These are phyloP conservation scores for Aspergillus kassunensis DNA, from an alignment of 495 filamentous ascomycete genomes.

Conservation along the genomic window DNA sequence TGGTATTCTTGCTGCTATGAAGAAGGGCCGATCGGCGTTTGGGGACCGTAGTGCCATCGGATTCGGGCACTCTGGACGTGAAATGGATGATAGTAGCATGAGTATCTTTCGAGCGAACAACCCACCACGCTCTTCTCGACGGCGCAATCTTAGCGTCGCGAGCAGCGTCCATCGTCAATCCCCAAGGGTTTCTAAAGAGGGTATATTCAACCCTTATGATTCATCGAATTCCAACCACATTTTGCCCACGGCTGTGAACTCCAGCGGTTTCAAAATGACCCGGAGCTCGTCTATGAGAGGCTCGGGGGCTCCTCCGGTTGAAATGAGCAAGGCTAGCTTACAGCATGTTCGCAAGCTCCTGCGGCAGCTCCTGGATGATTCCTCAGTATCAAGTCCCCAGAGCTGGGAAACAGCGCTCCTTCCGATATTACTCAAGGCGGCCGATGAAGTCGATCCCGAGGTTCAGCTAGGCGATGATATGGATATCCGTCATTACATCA, in stretches of 20 bases:
- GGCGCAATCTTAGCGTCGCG: slow-evolving; percentile 72
- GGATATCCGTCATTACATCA: slow-evolving; percentile 98
- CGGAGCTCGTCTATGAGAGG: slow-evolving; percentile 85
- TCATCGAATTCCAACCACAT: slow-evolving; percentile 14
- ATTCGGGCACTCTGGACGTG: slow-evolving; percentile 58
- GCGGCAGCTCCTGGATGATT: slow-evolving; percentile 75
- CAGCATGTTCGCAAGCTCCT: slow-evolving; percentile 84
- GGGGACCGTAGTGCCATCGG: slow-evolving; percentile 66
- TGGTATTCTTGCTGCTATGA: slow-evolving; percentile 59
- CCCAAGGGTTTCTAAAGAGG: slow-evolving; percentile 53
- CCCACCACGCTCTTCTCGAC: slow-evolving; percentile 51
- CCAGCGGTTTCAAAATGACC: slow-evolving; percentile 57
- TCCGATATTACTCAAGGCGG: slow-evolving; percentile 86
- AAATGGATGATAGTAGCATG: slow-evolving; percentile 55
- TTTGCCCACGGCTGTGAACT: slow-evolving; percentile 17
- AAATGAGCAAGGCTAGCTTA: slow-evolving; percentile 81
- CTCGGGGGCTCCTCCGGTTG: slow-evolving; percentile 64
- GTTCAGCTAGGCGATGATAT: slow-evolving; percentile 87
- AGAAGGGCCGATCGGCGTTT: slow-evolving; percentile 66
- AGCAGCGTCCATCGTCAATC: slow-evolving; percentile 68
- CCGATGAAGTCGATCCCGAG: slow-evolving; percentile 92
- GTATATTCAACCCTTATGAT: slow-evolving; percentile 32
- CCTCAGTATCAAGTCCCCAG: slow-evolving; percentile 61
- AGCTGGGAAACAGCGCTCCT: slow-evolving; percentile 91
- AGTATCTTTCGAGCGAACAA: slow-evolving; percentile 56